Percentiles rank a stretch among this genome's conserved stretches.
phyloP scores from a whole-genome alignment of 306 rosid species.

The Crotalaria pallida region DNA sequence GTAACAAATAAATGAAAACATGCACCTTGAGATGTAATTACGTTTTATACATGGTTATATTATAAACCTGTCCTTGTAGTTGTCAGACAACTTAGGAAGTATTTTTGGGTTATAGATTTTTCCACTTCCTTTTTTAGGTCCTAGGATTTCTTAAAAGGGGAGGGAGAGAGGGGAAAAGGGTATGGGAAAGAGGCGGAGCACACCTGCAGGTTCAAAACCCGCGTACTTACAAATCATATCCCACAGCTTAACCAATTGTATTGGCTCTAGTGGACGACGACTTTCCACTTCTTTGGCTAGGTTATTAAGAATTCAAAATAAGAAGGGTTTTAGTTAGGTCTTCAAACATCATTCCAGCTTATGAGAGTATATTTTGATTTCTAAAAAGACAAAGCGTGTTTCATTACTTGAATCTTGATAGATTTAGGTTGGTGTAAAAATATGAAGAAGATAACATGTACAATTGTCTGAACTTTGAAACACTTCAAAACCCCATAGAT shows the following conservation, averaged over 20 bases:
- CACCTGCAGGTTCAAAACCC: too few relatives aligned
- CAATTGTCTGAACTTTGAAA: slow-evolving; percentile 1
- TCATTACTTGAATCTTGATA: background rate
- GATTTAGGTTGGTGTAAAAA: background rate
- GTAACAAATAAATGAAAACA: background rate
- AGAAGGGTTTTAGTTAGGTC: background rate
- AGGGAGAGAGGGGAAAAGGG: too few relatives aligned
- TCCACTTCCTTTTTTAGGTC: too few relatives aligned
- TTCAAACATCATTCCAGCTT: background rate
- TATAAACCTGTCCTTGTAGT: background rate
- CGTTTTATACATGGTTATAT: background rate
- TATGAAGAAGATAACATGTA: background rate
- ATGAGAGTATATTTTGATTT: background rate
- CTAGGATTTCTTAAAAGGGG: too few relatives aligned
- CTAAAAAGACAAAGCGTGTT: background rate
- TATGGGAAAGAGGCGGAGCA: too few relatives aligned
- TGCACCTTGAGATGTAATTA: background rate
- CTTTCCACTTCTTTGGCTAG: background rate
- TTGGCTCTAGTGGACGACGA: too few relatives aligned
- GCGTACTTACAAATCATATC: too few relatives aligned
- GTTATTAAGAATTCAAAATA: slow-evolving; percentile 5
- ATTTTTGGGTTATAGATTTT: background rate
- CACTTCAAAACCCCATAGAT: background rate
- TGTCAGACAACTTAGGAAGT: background rate
- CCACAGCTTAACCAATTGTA: too few relatives aligned